phyloP scores from a whole-genome alignment of 2,329 filamentous ascomycete species.

The Pezicula carpinea region DNA sequence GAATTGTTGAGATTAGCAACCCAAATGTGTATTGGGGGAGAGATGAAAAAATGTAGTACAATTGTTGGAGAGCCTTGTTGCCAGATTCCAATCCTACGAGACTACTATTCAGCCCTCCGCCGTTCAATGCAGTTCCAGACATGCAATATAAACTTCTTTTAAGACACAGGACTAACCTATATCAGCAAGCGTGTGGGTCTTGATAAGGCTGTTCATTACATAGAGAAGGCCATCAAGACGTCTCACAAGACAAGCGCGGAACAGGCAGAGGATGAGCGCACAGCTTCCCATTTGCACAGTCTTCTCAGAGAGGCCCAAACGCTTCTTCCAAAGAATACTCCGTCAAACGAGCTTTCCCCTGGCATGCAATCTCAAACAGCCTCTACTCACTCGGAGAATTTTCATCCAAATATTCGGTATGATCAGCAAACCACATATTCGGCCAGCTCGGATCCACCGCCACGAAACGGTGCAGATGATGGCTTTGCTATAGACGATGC shows the following conservation, averaged over 20 bases:
- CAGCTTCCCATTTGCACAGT: conserved; percentile 39
- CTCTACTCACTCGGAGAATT: conserved; percentile 2
- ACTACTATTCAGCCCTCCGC: too few relatives aligned
- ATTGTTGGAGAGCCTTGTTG: too few relatives aligned
- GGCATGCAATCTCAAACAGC: conserved; percentile 8
- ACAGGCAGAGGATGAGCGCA: conserved; percentile 37
- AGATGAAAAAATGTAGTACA: too few relatives aligned
- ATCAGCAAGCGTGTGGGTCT: conserved; percentile 66
- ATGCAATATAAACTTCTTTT: too few relatives aligned
- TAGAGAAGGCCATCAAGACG: conserved; percentile 64
- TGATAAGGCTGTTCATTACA: conserved; percentile 69
- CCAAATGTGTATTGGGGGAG: too few relatives aligned
- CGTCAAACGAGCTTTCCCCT: conserved; percentile 15
- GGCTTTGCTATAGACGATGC: conserved; percentile 64
- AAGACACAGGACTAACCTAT: conserved; percentile 9
- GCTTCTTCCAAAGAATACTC: conserved; percentile 27
- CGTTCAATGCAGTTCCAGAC: too few relatives aligned
- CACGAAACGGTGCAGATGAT: conserved; percentile 36
- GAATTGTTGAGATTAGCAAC: too few relatives aligned
- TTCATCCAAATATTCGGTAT: background rate
- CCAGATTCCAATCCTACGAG: background rate
- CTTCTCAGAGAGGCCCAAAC: conserved; percentile 44
- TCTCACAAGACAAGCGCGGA: conserved; percentile 34
- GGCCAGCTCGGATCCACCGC: background rate
- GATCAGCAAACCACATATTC: background rate